These are phyloP conservation scores for Boletus eberwhitei DNA, from an alignment of 768 basidiomycete species.

Conservation along the genomic window DNA sequence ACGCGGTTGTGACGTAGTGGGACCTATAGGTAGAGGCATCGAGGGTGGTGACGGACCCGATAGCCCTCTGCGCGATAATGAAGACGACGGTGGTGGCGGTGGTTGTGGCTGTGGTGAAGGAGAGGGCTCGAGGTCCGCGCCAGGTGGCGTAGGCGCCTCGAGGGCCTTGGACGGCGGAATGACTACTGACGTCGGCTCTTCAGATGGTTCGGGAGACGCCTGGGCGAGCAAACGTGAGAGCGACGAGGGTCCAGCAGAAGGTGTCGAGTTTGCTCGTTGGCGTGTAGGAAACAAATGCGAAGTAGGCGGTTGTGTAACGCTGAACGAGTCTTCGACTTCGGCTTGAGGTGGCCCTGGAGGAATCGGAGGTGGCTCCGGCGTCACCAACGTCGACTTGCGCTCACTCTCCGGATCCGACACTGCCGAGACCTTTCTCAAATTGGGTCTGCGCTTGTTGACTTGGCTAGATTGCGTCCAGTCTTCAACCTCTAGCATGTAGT, in stretches of 20 bases:
- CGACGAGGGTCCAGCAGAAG: slow-evolving; percentile 71
- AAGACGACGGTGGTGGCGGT: slow-evolving; percentile 23
- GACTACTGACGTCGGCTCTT: slow-evolving; percentile 30
- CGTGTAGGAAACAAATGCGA: slow-evolving; percentile 65
- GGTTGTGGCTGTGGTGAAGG: slow-evolving; percentile 35
- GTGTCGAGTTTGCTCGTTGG: slow-evolving; percentile 62
- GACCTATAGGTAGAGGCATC: slow-evolving; percentile 30
- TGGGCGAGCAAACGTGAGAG: slow-evolving; percentile 78
- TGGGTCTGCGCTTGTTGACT: slow-evolving; percentile 55
- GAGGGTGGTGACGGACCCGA: slow-evolving; percentile 2
- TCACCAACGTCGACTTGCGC: slow-evolving; percentile 23
- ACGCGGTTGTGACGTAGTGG: slow-evolving; percentile 30
- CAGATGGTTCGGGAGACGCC: slow-evolving; percentile 44
- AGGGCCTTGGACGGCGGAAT: slow-evolving; percentile 28
- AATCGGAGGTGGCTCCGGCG: slow-evolving; percentile 18
- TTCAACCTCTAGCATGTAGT: slow-evolving; percentile 91
- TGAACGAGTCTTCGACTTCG: slow-evolving; percentile 73
- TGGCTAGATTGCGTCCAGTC: slow-evolving; percentile 81
- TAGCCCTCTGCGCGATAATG: slow-evolving; percentile 1
- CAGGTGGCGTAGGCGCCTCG: slow-evolving; percentile 32
- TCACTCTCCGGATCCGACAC: slow-evolving; percentile 39
- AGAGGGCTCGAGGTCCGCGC: not conserved
- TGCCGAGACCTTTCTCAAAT: slow-evolving; percentile 48
- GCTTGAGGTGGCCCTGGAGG: slow-evolving; percentile 63
- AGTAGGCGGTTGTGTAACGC: slow-evolving; percentile 59